Conservation (phyloP, 2,329 filamentous ascomycete genomes). For the Shiraia sp. region DNA sequence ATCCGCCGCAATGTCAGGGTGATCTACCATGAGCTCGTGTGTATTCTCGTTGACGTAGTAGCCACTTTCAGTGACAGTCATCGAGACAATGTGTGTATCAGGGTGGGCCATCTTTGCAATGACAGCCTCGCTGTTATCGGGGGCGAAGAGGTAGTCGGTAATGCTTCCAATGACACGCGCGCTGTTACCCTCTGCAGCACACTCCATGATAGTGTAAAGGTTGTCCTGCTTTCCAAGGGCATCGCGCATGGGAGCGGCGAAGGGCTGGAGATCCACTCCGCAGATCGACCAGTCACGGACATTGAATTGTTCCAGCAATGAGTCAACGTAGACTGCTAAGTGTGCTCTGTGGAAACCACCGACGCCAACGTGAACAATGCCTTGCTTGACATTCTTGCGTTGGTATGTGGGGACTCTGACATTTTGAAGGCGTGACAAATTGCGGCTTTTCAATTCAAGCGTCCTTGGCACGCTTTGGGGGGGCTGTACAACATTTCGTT, state of each 20-base stretch:
- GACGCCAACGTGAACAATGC: slow-evolving; percentile 34
- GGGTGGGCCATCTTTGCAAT: slow-evolving; percentile 35
- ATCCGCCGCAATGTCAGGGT: slow-evolving; percentile 31
- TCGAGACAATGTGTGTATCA: slow-evolving; percentile 35
- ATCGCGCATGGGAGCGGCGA: slow-evolving; percentile 30
- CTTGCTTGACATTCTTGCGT: slow-evolving; percentile 28
- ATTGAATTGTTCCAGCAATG: slow-evolving; percentile 28
- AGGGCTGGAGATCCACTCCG: slow-evolving; percentile 32
- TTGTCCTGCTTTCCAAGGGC: slow-evolving; percentile 29
- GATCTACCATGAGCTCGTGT: slow-evolving; percentile 28
- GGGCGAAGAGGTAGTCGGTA: slow-evolving; percentile 35
- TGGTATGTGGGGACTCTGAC: slow-evolving; percentile 29
- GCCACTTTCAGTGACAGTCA: slow-evolving; percentile 36
- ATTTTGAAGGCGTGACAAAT: slow-evolving; percentile 23
- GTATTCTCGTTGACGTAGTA: slow-evolving; percentile 38
- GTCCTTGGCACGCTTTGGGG: neutral
- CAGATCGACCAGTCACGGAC: slow-evolving; percentile 34
- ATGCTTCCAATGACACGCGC: slow-evolving; percentile 31
- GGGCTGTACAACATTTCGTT: too few relatives aligned
- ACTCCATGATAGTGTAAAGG: slow-evolving; percentile 35
- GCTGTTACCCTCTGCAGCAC: slow-evolving; percentile 23
- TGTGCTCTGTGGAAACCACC: slow-evolving; percentile 35
- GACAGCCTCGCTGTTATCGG: slow-evolving; percentile 31
- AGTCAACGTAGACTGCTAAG: slow-evolving; percentile 33
- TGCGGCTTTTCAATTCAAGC: slow-evolving; percentile 24